phyloP scores from a whole-genome alignment of 768 basidiomycete genomes.

The Mycena vitilis region DNA sequence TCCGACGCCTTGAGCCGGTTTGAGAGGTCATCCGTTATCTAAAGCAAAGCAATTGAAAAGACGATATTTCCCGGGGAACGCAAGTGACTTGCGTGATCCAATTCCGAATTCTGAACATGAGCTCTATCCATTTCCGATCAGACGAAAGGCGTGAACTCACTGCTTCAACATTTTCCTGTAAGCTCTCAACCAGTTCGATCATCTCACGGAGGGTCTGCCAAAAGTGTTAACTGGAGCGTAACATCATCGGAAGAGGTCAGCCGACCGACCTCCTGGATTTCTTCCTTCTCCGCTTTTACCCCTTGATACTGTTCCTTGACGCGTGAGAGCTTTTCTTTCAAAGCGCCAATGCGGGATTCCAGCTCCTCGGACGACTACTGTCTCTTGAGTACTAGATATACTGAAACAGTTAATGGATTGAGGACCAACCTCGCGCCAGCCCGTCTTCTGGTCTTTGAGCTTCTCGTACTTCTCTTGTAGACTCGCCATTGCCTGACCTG shows the following conservation, averaged over 20 bases:
- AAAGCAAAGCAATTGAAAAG: not conserved
- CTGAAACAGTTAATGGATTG: too few relatives aligned
- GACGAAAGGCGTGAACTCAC: not conserved
- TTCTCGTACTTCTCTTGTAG: slow-evolving; percentile 3
- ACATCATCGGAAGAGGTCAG: too few relatives aligned
- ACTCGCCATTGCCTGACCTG: not conserved
- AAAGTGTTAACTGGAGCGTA: not conserved
- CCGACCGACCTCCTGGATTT: slow-evolving; percentile 11
- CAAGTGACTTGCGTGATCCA: not conserved
- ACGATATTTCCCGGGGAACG: too few relatives aligned
- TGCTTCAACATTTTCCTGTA: not conserved
- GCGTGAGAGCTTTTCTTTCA: not conserved
- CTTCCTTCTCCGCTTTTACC: not conserved
- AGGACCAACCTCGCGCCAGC: not conserved
- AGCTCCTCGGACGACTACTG: not conserved
- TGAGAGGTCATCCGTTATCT: not conserved
- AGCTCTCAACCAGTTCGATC: slow-evolving; percentile 7
- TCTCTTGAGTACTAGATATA: too few relatives aligned
- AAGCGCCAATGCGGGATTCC: not conserved
- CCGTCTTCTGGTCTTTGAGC: not conserved
- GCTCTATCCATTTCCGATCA: too few relatives aligned
- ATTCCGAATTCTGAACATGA: not conserved
- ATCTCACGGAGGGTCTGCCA: slow-evolving; percentile 15
- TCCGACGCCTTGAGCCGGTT: not conserved
- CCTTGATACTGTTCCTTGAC: not conserved